These are phyloP conservation scores for Ceratocystis eucalypticola DNA, from an alignment of 2,329 filamentous ascomycete genomes.

Conservation along the genomic window DNA sequence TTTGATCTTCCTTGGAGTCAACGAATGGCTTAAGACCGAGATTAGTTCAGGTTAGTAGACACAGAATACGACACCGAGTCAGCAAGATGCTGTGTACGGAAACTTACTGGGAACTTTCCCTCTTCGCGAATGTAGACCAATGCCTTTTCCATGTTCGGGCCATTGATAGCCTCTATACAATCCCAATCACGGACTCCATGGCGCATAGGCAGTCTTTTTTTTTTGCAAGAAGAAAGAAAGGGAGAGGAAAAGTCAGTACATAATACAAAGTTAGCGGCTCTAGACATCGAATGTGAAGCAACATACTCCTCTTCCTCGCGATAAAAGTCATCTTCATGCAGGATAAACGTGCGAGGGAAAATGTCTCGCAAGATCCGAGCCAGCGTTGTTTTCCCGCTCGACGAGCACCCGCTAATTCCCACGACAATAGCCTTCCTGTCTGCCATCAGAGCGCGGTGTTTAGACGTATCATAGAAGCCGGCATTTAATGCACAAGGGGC, in stretches of 20 bases:
- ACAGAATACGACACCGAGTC: background rate
- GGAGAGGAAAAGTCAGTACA: too few relatives aligned
- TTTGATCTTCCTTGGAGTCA: constrained; percentile 42
- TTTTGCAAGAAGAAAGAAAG: too few relatives aligned
- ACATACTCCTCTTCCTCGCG: constrained; percentile 57
- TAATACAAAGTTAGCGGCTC: background rate
- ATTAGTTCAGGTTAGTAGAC: background rate
- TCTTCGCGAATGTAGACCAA: constrained; percentile 56
- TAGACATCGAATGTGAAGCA: background rate
- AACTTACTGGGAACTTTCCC: constrained; percentile 49
- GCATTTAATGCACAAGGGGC: background rate
- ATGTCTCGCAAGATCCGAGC: constrained; percentile 71
- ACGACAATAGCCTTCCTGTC: constrained; percentile 48
- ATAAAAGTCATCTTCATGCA: constrained; percentile 97
- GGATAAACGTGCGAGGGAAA: constrained; percentile 63
- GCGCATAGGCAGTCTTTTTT: constrained; percentile 17
- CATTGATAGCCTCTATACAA: constrained; percentile 63
- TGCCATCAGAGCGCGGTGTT: constrained; percentile 23
- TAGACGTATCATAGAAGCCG: background rate
- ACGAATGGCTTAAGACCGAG: constrained; percentile 23
- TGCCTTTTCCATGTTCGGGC: constrained; percentile 52
- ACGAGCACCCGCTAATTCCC: constrained; percentile 79
- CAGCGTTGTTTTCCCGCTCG: constrained; percentile 88
- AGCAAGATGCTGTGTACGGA: background rate
- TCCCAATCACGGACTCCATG: constrained; percentile 77